A percentile compares a stretch with the other conserved stretches of the same genome.
Evolutionary conservation across 495 filamentous ascomycete species (phyloP).

Genomic region (Neurospora sp.): DNA sequence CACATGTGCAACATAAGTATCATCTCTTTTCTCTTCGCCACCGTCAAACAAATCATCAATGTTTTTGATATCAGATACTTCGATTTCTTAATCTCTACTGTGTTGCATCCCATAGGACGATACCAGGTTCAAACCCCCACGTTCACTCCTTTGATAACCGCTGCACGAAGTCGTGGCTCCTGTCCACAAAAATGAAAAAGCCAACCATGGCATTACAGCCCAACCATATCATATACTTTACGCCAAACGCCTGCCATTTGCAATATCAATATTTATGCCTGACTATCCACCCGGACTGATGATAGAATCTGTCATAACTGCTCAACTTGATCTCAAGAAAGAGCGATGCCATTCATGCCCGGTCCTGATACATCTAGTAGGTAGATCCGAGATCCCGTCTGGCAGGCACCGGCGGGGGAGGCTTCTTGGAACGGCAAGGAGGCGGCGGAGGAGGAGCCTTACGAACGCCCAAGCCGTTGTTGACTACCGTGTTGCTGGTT

Average conservation of each 20-base stretch:
- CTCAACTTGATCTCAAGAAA: neutral
- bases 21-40: neutral
- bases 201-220: neutral
- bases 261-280: neutral
- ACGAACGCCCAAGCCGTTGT: conserved; percentile 34
- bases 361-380: conserved; percentile 14
- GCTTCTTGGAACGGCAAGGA: conserved; percentile 70
- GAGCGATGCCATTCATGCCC: neutral
- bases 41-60: neutral
- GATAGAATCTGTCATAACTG: neutral
- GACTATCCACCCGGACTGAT: neutral
- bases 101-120: neutral
- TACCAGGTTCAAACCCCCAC: neutral
- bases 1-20: neutral
- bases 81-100: neutral
- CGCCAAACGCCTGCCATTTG: neutral
- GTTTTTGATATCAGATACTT: neutral
- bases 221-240: neutral
- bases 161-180: neutral
- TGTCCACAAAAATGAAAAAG: neutral
- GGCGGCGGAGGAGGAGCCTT: conserved; percentile 75
- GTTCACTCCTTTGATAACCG: neutral
- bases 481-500: conserved; percentile 41
- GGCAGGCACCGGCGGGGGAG: conserved; percentile 51
- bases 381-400: conserved; percentile 22